Conservation (phyloP, 2,329 filamentous ascomycete genomes). For the Hirsutella minnesotensis region DNA sequence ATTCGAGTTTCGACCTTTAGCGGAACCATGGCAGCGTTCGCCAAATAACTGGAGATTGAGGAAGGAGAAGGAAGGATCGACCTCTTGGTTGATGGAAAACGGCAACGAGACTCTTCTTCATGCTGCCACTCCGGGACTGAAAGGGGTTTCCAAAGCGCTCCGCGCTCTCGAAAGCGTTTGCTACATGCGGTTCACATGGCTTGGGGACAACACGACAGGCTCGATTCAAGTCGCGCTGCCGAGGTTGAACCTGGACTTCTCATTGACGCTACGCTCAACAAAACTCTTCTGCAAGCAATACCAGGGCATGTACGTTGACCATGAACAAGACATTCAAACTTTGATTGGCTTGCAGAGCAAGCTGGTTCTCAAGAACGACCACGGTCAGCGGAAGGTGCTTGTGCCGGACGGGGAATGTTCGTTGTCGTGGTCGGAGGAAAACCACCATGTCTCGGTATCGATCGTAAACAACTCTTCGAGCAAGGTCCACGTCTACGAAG, state of each 20-base stretch:
- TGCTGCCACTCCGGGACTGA: neutral
- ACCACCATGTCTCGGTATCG: too few relatives aligned
- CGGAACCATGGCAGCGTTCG: neutral
- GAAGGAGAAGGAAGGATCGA: neutral
- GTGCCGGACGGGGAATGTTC: too few relatives aligned
- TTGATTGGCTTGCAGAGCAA: constrained; percentile 25
- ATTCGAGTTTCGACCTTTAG: neutral
- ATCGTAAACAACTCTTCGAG: too few relatives aligned
- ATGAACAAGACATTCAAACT: constrained; percentile 30
- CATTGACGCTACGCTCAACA: neutral
- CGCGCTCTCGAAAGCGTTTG: neutral
- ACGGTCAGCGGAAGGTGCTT: too few relatives aligned
- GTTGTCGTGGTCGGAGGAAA: too few relatives aligned
- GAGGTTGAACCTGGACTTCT: neutral
- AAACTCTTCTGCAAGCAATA: constrained; percentile 26
- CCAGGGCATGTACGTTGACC: constrained; percentile 36
- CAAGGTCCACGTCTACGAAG: too few relatives aligned
- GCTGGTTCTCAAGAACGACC: neutral
- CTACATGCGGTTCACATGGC: neutral
- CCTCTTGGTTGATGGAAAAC: neutral
- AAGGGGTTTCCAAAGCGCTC: neutral
- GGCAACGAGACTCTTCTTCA: neutral
- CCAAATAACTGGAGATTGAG: neutral
- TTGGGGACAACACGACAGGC: neutral
- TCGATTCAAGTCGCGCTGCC: neutral